phyloP scores from a whole-genome alignment of 306 rosid genomes.

The Begonia loranthoides region DNA sequence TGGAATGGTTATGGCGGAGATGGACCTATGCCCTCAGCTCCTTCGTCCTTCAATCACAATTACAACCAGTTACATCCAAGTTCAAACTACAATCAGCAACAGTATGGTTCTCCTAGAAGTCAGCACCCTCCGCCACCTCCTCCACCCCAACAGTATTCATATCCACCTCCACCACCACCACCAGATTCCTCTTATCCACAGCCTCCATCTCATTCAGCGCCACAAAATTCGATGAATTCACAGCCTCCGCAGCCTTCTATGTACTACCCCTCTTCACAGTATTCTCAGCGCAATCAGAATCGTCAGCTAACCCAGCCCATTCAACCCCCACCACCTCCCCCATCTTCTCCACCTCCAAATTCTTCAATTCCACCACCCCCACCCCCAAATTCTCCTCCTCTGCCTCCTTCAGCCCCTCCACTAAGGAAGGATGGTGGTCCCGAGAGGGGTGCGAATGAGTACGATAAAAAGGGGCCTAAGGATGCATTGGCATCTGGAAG shows the following conservation, averaged over 20 bases:
- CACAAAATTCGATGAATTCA: conserved; percentile 14
- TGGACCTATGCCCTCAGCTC: conserved; percentile 26
- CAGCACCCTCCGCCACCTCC: conserved; percentile 55
- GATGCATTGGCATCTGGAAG: conserved; percentile 38
- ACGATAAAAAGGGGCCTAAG: conserved; percentile 33
- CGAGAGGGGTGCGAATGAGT: conserved; percentile 31
- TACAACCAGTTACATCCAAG: conserved; percentile 39
- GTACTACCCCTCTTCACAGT: conserved; percentile 54
- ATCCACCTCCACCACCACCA: conserved; percentile 44
- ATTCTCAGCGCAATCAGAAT: conserved; percentile 31
- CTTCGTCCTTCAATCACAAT: conserved; percentile 37
- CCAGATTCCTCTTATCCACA: conserved; percentile 66
- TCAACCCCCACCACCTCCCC: conserved; percentile 43
- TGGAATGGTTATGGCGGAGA: conserved; percentile 35
- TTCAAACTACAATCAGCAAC: conserved; percentile 37
- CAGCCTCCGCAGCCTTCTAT: conserved; percentile 33
- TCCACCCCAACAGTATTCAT: conserved; percentile 43
- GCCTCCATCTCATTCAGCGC: conserved; percentile 34
- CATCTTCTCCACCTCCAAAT: conserved; percentile 51
- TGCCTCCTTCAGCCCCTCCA: conserved; percentile 36
- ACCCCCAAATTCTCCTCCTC: conserved; percentile 34
- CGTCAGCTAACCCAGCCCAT: conserved; percentile 33
- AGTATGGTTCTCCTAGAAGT: conserved; percentile 39
- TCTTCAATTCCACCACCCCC: conserved; percentile 66
- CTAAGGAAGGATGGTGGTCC: conserved; percentile 26